A percentile compares a stretch with the other conserved stretches of the same genome.
phyloP scores from a whole-genome alignment of 2,329 filamentous ascomycete genomes.

The Penicillium italicum region DNA sequence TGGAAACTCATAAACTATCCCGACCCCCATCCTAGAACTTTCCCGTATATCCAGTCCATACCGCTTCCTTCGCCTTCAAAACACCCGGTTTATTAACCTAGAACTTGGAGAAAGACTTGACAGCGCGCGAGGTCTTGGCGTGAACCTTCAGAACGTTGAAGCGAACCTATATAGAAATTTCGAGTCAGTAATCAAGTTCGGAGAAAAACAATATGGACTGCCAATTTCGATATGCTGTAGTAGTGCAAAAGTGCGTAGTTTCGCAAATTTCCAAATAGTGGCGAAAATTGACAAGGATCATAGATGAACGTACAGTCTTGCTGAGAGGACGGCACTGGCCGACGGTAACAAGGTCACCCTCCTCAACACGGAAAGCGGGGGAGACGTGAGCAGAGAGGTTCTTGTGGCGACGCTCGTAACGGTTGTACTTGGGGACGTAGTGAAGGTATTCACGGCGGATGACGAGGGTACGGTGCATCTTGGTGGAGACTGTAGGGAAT shows the following conservation, averaged over 20 bases:
- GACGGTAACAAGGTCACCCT: conserved; percentile 98
- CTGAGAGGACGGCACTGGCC: conserved; percentile 98
- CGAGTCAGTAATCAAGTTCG: conserved; percentile 17
- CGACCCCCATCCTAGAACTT: conserved; percentile 35
- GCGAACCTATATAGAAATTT: conserved; percentile 63
- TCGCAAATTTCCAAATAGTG: neutral
- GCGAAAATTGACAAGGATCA: neutral
- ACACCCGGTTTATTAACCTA: conserved; percentile 51
- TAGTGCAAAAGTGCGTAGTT: neutral
- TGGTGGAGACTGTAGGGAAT: conserved; percentile 70
- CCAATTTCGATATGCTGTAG: neutral
- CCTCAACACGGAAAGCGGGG: conserved; percentile 99
- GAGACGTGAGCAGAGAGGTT: conserved; percentile 99
- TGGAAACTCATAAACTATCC: conserved; percentile 41
- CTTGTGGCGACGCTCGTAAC: conserved; percentile 99
- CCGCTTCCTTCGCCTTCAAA: conserved; percentile 37
- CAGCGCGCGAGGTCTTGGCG: conserved; percentile 54
- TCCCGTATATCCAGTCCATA: conserved; percentile 39
- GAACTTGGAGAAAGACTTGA: conserved; percentile 99
- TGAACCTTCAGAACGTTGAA: conserved; percentile 99
- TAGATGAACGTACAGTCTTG: conserved; percentile 83
- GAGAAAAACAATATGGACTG: neutral
- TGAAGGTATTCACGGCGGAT: conserved; percentile 99
- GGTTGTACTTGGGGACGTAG: conserved; percentile 98
- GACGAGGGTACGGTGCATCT: conserved; percentile 99